These are phyloP conservation scores for Fusarium zealandicum DNA, from an alignment of 2,329 filamentous ascomycete genomes.

Conservation along the genomic window DNA sequence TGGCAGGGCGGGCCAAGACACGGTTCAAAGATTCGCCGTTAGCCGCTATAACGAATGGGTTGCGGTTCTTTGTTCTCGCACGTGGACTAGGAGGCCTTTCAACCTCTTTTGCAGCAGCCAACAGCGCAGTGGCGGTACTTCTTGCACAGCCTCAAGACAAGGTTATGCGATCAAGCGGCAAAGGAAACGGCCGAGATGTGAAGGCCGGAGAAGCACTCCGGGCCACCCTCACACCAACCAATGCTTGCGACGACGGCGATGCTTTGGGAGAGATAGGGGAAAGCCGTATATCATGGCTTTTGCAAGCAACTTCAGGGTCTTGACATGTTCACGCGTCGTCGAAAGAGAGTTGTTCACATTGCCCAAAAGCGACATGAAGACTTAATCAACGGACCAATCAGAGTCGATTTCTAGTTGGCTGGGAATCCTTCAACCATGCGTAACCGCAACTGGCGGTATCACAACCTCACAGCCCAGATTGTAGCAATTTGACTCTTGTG, in stretches of 20 bases:
- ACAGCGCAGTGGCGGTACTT: neutral
- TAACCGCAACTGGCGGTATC: slow-evolving; percentile 19
- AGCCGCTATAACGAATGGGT: neutral
- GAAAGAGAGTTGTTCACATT: slow-evolving; percentile 26
- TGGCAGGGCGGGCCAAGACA: slow-evolving; percentile 18
- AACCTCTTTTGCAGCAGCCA: too few species aligned
- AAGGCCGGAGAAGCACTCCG: too few species aligned
- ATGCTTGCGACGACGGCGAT: too few species aligned
- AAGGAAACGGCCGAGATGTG: too few species aligned
- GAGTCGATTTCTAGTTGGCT: neutral
- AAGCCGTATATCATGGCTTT: too few species aligned
- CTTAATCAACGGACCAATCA: slow-evolving; percentile 23
- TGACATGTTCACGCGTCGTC: slow-evolving; percentile 12
- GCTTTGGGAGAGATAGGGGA: too few species aligned
- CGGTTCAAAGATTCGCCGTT: neutral
- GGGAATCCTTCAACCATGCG: slow-evolving; percentile 24
- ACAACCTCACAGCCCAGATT: neutral
- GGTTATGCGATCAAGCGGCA: too few species aligned
- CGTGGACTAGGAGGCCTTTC: too few species aligned
- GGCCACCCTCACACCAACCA: too few species aligned
- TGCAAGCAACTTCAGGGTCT: too few species aligned
- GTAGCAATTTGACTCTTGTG: neutral
- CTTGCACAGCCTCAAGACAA: slow-evolving; percentile 1
- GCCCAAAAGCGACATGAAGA: slow-evolving; percentile 15
- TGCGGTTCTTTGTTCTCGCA: neutral